These are phyloP conservation scores for Lecanicillium sp. DNA, from an alignment of 2,329 filamentous ascomycete genomes.

Conservation along the genomic window DNA sequence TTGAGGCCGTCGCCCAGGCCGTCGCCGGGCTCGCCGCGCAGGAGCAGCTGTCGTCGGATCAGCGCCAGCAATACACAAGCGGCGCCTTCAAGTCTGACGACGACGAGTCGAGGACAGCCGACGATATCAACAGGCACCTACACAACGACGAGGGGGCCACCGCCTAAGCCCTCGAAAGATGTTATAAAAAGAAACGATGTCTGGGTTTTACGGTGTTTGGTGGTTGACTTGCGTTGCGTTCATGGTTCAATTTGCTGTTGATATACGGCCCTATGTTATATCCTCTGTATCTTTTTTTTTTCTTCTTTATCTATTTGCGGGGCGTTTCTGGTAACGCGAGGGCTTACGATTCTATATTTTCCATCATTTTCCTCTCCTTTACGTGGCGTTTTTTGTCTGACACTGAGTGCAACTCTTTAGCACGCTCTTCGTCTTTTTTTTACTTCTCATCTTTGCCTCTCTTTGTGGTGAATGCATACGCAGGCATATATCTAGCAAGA, in stretches of 20 bases:
- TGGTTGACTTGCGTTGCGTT: background rate
- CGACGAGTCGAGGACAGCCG: conserved; percentile 41
- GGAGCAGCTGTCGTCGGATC: conserved; percentile 31
- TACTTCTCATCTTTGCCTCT: background rate
- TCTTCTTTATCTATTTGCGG: background rate
- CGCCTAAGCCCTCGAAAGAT: too few species aligned
- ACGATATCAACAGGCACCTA: conserved; percentile 51
- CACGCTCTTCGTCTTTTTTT: background rate
- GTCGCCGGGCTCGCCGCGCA: conserved; percentile 38
- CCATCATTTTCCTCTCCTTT: conserved; percentile 15
- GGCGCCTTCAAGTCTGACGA: conserved; percentile 31
- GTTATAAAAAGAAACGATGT: conserved; percentile 16
- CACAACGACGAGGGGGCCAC: conserved; percentile 30
- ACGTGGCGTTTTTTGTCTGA: conserved; percentile 18
- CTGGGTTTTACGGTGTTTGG: conserved; percentile 14
- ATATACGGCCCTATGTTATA: background rate
- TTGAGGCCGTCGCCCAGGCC: conserved; percentile 47
- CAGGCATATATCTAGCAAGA: too few species aligned
- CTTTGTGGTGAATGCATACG: background rate
- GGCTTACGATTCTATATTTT: background rate
- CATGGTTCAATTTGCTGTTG: background rate
- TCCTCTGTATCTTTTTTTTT: background rate
- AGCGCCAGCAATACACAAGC: conserved; percentile 28
- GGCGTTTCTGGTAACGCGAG: conserved; percentile 4
- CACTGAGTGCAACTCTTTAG: background rate